phyloP scores from a whole-genome alignment of 2,329 filamentous ascomycete species.

The Phyllosticta citrichinensis region DNA sequence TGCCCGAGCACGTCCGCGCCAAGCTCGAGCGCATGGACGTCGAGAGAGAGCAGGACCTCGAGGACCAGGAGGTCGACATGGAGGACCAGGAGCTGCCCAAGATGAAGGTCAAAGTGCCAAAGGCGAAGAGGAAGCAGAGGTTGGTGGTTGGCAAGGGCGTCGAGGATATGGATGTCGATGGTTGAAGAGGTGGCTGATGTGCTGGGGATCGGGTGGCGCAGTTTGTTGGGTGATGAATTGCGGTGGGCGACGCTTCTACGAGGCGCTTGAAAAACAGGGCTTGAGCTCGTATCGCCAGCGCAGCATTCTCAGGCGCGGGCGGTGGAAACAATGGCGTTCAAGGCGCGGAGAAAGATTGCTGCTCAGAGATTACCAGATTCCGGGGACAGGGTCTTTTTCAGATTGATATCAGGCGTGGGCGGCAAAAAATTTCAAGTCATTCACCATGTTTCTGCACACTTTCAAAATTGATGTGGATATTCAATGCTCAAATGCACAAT shows the following conservation, averaged over 20 bases:
- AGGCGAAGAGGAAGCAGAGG: conserved; percentile 38
- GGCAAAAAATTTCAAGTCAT: neutral
- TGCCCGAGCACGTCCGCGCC: conserved; percentile 9
- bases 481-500: neutral
- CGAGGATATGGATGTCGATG: conserved; percentile 40
- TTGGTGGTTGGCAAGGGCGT: conserved; percentile 35
- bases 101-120: conserved; percentile 20
- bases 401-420: neutral
- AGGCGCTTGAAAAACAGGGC: neutral
- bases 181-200: neutral
- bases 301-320: neutral
- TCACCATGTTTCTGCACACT: neutral
- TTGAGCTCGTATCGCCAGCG: neutral
- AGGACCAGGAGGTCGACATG: conserved; percentile 23
- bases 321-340: neutral
- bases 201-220: neutral
- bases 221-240: neutral
- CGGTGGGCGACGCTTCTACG: neutral
- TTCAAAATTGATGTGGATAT: neutral
- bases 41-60: conserved; percentile 23
- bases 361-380: neutral
- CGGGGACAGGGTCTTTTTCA: neutral
- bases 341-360: neutral
- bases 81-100: conserved; percentile 28
- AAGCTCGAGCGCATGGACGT: conserved; percentile 11